Evolutionary conservation across 768 basidiomycete species (phyloP), one percentile per base, ranked within the genome.

Genomic region (Fomitopsis serialis): DNA sequence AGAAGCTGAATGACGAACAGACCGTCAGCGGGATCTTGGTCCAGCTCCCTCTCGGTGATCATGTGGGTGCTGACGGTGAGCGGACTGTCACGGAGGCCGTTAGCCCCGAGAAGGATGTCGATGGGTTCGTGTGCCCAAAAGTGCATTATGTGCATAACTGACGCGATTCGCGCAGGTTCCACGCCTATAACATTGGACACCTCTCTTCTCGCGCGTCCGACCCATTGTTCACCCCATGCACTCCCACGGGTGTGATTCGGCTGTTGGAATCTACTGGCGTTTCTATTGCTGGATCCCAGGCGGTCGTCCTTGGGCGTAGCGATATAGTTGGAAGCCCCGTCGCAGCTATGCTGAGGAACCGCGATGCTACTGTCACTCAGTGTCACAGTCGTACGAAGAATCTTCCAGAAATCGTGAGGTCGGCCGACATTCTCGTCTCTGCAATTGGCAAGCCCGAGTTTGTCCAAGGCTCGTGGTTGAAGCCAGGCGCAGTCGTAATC

Each of bases 311-410:
- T 42, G 97, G 97, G 56, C 87, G 97, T 59, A 93, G 90, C 65
- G 97, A 99, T 66, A 98, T 99, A 63, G 97, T 99, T 52, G 97
- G 97, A 51, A 96, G 84, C 61, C 97, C 97, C 25, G 94, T 98
- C 47, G 85, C 87, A 35, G 87, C 92, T 32, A 85, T 99, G 78
- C 77, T 99, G 50, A 78, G 92, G 61, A 89, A 86, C 67, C 82
- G 80, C 56, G 89, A 98, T 66, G 95, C 97, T 2, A 99, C 97
- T 21, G 93, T 98, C 57, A 98, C 94, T 21, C 96, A 98, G 69
- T 98, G 96, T 70, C 97, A 99, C 70, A 94, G 92, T 59, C 80
- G 82, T 37, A 95, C 96, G 51, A 82, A 82, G 70, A 82, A 93
- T 61, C 76, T 98, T 42, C 78, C 87, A 57, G 75, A 79, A 34